These are phyloP conservation scores for Didymella pinodella DNA, from an alignment of 2,329 filamentous ascomycete species.

Conservation along the genomic window DNA sequence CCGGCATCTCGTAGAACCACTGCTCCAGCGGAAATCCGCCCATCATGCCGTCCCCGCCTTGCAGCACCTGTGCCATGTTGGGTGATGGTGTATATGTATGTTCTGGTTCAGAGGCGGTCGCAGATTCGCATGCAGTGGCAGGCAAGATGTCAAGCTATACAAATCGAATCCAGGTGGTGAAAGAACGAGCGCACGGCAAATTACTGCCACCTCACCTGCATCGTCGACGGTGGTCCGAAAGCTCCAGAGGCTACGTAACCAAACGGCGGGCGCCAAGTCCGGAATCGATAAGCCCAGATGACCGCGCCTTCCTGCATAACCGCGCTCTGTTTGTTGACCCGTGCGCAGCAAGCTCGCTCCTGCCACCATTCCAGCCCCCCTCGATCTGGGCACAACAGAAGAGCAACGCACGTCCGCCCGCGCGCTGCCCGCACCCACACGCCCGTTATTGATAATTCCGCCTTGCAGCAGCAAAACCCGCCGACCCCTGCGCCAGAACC, in stretches of 20 bases:
- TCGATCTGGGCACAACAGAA: constrained; percentile 24
- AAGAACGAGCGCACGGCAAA: constrained; percentile 1
- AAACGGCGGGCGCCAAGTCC: constrained; percentile 12
- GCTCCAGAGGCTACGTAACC: constrained; percentile 17
- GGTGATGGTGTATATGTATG: neutral
- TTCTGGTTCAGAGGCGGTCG: neutral
- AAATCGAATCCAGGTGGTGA: neutral
- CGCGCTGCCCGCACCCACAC: constrained; percentile 12
- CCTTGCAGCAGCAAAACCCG: neutral
- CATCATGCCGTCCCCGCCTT: constrained; percentile 54
- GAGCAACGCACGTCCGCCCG: constrained; percentile 24
- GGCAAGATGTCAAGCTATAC: neutral
- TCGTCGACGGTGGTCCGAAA: constrained; percentile 6
- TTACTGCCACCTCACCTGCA: constrained; percentile 9
- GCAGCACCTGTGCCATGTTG: constrained; percentile 57
- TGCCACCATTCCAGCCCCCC: constrained; percentile 36
- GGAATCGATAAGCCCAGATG: constrained; percentile 22
- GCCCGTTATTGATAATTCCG: constrained; percentile 1
- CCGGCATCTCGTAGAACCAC: constrained; percentile 99
- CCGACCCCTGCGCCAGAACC: neutral
- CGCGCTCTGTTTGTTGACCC: constrained; percentile 1
- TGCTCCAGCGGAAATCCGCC: constrained; percentile 82
- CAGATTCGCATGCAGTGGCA: neutral
- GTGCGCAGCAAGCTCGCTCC: constrained; percentile 22
- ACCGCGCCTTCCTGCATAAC: neutral